These are phyloP conservation scores for Stachybotrys echinatus DNA, from an alignment of 2,329 filamentous ascomycete genomes.

Conservation along the genomic window DNA sequence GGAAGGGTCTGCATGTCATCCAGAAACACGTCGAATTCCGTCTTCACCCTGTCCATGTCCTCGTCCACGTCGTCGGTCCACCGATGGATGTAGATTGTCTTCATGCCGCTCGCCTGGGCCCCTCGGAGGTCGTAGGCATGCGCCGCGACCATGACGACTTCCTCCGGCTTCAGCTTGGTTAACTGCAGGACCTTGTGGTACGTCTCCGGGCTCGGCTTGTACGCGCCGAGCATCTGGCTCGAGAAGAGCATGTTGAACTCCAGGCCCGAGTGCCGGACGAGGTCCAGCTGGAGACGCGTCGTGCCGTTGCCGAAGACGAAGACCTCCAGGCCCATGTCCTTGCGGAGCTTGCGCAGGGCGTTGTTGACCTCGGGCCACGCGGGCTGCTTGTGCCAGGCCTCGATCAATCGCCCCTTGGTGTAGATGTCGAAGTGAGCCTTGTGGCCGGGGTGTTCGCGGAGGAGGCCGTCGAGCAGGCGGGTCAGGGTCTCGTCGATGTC, in stretches of 20 bases:
- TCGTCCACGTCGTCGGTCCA: slow-evolving; percentile 49
- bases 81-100: slow-evolving; percentile 45
- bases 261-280: slow-evolving; percentile 39
- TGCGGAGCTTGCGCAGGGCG: slow-evolving; percentile 32
- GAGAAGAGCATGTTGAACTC: slow-evolving; percentile 48
- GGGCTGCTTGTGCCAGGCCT: slow-evolving; percentile 41
- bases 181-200: slow-evolving; percentile 41
- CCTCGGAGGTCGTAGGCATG: slow-evolving; percentile 49
- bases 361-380: slow-evolving; percentile 45
- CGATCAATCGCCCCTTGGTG: slow-evolving; percentile 18
- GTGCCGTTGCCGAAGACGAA: slow-evolving; percentile 52
- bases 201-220: slow-evolving; percentile 40
- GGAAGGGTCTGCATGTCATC: slow-evolving; percentile 13
- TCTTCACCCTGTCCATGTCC: slow-evolving; percentile 32
- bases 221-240: slow-evolving; percentile 41
- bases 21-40: slow-evolving; percentile 31
- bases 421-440: slow-evolving; percentile 5
- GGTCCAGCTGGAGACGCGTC: slow-evolving; percentile 47
- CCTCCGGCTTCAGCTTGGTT: slow-evolving; percentile 35
- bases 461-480: slow-evolving; percentile 29
- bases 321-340: slow-evolving; percentile 30
- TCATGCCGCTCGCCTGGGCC: slow-evolving; percentile 41
- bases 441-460: slow-evolving; percentile 11
- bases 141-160: slow-evolving; percentile 47
- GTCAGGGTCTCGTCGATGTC: slow-evolving; percentile 47